Evolutionary conservation across 2,329 filamentous ascomycete genomes (phyloP), one percentile per base, ranked within the genome.

Genomic region (Fusarium dimerum): DNA sequence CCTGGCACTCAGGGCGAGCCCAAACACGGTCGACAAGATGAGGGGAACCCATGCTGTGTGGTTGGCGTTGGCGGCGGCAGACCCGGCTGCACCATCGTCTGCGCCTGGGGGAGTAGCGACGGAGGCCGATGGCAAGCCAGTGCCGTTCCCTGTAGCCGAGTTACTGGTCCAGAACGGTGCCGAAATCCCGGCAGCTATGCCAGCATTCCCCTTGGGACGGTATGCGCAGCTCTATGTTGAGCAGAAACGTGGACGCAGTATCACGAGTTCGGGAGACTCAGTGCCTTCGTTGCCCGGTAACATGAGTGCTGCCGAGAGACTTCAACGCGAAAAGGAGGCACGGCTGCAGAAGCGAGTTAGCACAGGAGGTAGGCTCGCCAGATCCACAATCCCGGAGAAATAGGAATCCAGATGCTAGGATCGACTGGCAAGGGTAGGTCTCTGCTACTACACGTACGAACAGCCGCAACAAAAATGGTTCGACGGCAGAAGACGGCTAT

Each of bases 91-190:
- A 1, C 92, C 92, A 1, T 83, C 71, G 67, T 77, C 77, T 5
- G 70, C 74, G 18, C 75, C 78, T 2, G 68, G 74, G 17, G 68
- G 77, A 36, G 61, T 77, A 4, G 65, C 76, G 41, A 55, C 73
- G 59, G 67, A 81, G 66, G 64, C 77, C 48, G 66, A 76, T 57
- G 63, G 78, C 68, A 85, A 84, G 60, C 68, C 77, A 3, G 79
- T 86, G 9, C 83, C 92, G 0, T 99, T 99, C 68, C 87, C 94
- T 0, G 80, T 97, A 40, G 94, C 94, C 13, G 94, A 99, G 71
- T 76, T 99, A 53, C 80, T 99, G 13, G 78, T 96, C 13, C 95
- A 97, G 64, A 97, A 99, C 66, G 94, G 94, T 15, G 92, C 92
- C 4, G 89, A 96, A 56, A 88, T 97, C 34, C 93, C 94, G 0